Conservation (phyloP, 345 rosid species). For the Jatropha curcas region DNA sequence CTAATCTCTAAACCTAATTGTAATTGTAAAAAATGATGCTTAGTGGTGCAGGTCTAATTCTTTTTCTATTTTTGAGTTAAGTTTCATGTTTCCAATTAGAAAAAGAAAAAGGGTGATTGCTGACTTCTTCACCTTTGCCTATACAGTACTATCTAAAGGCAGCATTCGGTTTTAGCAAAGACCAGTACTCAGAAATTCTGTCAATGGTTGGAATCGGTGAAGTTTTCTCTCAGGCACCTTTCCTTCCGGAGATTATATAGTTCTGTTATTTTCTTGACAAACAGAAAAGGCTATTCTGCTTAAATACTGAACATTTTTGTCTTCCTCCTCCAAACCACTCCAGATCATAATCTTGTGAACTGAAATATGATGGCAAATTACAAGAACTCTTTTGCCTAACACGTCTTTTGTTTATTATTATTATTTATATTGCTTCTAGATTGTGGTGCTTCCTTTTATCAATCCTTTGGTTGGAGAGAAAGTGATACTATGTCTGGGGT, state of each 20-base stretch:
- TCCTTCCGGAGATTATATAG: neutral
- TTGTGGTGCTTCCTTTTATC: slow-evolving; percentile 49
- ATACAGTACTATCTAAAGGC: slow-evolving; percentile 46
- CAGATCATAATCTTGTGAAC: neutral
- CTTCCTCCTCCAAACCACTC: neutral
- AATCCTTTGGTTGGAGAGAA: slow-evolving; percentile 53
- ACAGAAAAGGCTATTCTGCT: neutral
- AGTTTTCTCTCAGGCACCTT: slow-evolving; percentile 47
- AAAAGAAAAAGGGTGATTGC: neutral
- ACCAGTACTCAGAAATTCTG: slow-evolving; percentile 53
- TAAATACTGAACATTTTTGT: neutral
- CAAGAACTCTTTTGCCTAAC: neutral
- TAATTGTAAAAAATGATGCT: neutral
- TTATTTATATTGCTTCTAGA: slow-evolving; percentile 22
- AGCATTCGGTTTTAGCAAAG: slow-evolving; percentile 48
- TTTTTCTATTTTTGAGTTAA: neutral
- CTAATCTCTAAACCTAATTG: too few relatives aligned
- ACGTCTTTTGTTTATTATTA: neutral
- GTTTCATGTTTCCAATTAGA: neutral
- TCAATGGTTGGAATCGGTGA: slow-evolving; percentile 50
- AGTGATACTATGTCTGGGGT: slow-evolving; percentile 40
- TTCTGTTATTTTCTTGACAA: neutral
- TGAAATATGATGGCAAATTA: neutral
- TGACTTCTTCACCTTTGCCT: slow-evolving; percentile 3
- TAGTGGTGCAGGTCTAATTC: neutral